Percentiles rank a stretch among this genome's conserved stretches.
Conservation (phyloP, 257 asterid species). For the Paulownia fortunei region DNA sequence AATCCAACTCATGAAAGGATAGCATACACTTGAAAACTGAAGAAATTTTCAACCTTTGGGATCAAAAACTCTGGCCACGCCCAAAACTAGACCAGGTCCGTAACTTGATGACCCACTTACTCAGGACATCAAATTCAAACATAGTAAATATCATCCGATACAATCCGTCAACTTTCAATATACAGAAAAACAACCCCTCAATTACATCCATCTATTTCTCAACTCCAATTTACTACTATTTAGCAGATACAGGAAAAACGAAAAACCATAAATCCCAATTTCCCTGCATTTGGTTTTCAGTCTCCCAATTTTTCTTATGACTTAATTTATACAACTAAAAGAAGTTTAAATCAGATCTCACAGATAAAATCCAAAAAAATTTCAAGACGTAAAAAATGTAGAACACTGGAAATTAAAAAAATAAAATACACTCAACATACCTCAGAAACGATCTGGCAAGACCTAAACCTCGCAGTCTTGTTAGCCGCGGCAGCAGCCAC, state of each 20-base stretch:
- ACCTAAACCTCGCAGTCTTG: slow-evolving; percentile 77
- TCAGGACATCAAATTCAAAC: not conserved
- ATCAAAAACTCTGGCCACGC: not conserved
- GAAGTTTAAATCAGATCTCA: not conserved
- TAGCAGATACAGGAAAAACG: not conserved
- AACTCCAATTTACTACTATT: not conserved
- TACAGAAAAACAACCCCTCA: not conserved
- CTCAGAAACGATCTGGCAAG: slow-evolving; percentile 96
- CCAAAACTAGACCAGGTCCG: not conserved
- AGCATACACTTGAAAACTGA: not conserved
- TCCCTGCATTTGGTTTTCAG: not conserved
- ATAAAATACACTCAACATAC: slow-evolving; percentile 36
- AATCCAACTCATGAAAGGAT: not conserved
- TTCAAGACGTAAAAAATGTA: not conserved
- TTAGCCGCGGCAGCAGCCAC: slow-evolving; percentile 67
- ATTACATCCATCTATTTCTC: not conserved
- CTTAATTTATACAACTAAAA: not conserved
- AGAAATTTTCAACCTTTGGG: not conserved
- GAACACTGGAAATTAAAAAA: not conserved
- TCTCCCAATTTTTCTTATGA: not conserved
- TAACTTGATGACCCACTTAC: not conserved
- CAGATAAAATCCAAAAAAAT: not conserved
- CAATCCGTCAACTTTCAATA: not conserved
- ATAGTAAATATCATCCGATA: not conserved
- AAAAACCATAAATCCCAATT: slow-evolving; percentile 10